Conservation (phyloP, 805 yeast genomes). For the Cyberlindnera euphorbiiphila region DNA sequence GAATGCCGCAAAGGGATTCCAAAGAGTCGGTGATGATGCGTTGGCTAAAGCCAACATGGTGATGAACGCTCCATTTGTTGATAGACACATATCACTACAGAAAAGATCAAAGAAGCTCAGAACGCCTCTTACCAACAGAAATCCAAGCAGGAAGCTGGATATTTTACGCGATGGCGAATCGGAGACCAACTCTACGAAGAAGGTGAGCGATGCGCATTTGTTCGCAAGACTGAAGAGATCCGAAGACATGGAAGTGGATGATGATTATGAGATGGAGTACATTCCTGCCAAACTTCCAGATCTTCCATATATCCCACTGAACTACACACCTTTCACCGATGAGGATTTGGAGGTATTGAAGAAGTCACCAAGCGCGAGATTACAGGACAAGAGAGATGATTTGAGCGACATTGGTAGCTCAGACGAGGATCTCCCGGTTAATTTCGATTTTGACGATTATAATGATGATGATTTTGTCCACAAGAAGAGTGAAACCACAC, state of each 20-base stretch:
- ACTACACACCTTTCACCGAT: slow-evolving; percentile 37
- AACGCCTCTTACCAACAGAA: slow-evolving; percentile 16
- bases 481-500: slow-evolving; percentile 7
- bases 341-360: slow-evolving; percentile 30
- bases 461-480: slow-evolving; percentile 27
- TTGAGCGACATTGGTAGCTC: slow-evolving; percentile 13
- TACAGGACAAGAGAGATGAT: slow-evolving; percentile 10
- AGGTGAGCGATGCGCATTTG: not conserved
- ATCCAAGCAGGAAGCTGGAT: slow-evolving; percentile 18
- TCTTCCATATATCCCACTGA: slow-evolving; percentile 42
- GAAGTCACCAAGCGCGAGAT: slow-evolving; percentile 22
- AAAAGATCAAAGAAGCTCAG: slow-evolving; percentile 14
- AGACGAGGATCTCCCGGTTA: slow-evolving; percentile 22
- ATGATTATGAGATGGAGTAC: slow-evolving; percentile 45
- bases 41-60: too few species aligned
- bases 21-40: slow-evolving; percentile 9
- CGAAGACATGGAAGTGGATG: slow-evolving; percentile 5
- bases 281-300: slow-evolving; percentile 39
- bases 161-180: slow-evolving; percentile 31
- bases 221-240: not conserved
- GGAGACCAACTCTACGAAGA: not conserved
- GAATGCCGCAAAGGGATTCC: slow-evolving; percentile 11
- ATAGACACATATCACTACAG: slow-evolving; percentile 6
- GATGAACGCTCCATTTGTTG: too few species aligned
- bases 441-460: slow-evolving; percentile 28